phyloP scores from a whole-genome alignment of 129 eudicot species.

The Flaveria trinervia region DNA sequence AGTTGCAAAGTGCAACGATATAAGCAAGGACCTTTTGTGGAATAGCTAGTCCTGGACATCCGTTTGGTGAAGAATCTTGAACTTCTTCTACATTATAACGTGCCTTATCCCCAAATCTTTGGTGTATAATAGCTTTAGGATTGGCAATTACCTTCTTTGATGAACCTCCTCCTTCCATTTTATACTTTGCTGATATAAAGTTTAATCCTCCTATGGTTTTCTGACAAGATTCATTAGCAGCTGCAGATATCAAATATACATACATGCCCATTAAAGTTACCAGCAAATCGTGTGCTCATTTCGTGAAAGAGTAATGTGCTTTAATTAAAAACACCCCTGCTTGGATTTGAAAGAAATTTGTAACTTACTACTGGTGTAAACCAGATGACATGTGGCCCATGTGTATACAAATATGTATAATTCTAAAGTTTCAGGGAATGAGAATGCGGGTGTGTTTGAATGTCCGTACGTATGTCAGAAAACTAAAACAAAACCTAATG shows the following conservation, averaged over 20 bases:
- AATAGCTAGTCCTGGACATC: slow-evolving; percentile 68
- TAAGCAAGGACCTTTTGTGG: slow-evolving; percentile 68
- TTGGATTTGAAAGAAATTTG: background rate
- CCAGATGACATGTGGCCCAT: background rate
- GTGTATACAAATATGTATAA: too few species aligned
- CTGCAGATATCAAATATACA: slow-evolving; percentile 25
- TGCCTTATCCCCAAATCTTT: slow-evolving; percentile 69
- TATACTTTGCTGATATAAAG: slow-evolving; percentile 26
- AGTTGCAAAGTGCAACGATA: slow-evolving; percentile 77
- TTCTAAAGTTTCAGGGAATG: background rate
- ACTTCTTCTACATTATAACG: slow-evolving; percentile 67
- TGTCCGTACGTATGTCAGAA: background rate
- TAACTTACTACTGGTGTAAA: background rate
- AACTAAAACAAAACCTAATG: background rate
- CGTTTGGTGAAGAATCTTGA: slow-evolving; percentile 49
- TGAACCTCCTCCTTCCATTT: slow-evolving; percentile 44
- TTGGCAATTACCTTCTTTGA: slow-evolving; percentile 59
- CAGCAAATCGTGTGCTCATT: background rate
- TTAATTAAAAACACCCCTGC: background rate
- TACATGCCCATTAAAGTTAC: slow-evolving; percentile 13
- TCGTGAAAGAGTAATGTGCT: background rate
- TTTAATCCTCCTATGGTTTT: background rate
- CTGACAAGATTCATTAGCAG: slow-evolving; percentile 7
- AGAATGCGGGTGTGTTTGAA: background rate
- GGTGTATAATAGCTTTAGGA: slow-evolving; percentile 80